These are phyloP conservation scores for Backusella sp. DNA, from an alignment of 192 early-diverging fungal genomes.

Conservation along the genomic window DNA sequence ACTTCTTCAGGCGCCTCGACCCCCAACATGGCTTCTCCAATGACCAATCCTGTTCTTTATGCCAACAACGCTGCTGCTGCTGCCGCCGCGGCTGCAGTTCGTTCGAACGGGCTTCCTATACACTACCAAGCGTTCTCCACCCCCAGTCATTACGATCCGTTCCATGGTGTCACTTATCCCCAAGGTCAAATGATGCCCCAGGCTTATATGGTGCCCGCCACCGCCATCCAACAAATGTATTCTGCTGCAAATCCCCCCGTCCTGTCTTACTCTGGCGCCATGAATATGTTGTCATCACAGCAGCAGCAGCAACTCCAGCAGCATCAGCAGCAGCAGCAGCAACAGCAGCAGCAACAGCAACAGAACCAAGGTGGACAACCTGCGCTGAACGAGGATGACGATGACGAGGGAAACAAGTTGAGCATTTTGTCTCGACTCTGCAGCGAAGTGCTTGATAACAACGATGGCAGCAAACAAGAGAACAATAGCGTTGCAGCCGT, in stretches of 20 bases:
- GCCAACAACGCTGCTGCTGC: not conserved
- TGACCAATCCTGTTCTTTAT: slow-evolving; percentile 11
- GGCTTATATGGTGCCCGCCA: slow-evolving; percentile 19
- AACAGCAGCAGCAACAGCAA: slow-evolving; percentile 11
- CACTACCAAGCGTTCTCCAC: slow-evolving; percentile 18
- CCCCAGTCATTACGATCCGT: slow-evolving; percentile 16
- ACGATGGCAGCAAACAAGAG: slow-evolving; percentile 19
- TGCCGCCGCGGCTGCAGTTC: not conserved
- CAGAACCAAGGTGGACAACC: not conserved
- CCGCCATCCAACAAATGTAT: slow-evolving; percentile 25
- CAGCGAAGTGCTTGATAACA: slow-evolving; percentile 27
- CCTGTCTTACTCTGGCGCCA: slow-evolving; percentile 12
- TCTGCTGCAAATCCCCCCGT: slow-evolving; percentile 12
- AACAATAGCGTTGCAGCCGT: not conserved
- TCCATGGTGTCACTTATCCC: slow-evolving; percentile 17
- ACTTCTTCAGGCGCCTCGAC: slow-evolving; percentile 25
- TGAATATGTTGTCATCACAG: slow-evolving; percentile 26
- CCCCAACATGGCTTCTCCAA: slow-evolving; percentile 11
- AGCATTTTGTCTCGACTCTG: slow-evolving; percentile 35
- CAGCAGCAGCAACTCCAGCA: slow-evolving; percentile 8
- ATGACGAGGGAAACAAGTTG: slow-evolving; percentile 34
- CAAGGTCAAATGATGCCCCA: slow-evolving; percentile 18
- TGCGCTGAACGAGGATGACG: slow-evolving; percentile 7
- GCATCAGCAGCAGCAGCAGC: not conserved
- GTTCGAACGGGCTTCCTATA: slow-evolving; percentile 15